Percentiles rank a stretch among this genome's conserved stretches.
Conservation (phyloP, 805 yeast genomes). For the Candida dendrica region DNA sequence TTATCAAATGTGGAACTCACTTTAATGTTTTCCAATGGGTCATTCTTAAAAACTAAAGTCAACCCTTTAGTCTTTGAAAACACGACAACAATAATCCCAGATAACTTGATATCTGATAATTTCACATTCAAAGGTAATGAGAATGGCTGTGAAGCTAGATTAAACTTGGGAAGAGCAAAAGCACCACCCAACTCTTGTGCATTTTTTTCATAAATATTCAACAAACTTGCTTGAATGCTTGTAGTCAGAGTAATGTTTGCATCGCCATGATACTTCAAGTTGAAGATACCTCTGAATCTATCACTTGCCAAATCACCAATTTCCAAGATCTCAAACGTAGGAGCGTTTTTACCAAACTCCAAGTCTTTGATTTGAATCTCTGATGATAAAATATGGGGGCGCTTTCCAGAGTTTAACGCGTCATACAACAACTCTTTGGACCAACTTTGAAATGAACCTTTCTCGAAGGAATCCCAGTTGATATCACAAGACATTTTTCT, state of each 20-base stretch:
- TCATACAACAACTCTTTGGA: constrained; percentile 60
- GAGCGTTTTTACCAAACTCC: constrained; percentile 68
- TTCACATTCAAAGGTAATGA: constrained; percentile 75
- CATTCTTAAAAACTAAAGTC: constrained; percentile 82
- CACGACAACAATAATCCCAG: constrained; percentile 80
- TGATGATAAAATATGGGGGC: constrained; percentile 66
- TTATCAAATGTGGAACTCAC: constrained; percentile 85
- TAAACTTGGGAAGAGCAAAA: constrained; percentile 63
- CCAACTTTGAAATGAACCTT: constrained; percentile 54
- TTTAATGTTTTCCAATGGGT: constrained; percentile 76
- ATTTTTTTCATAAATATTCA: constrained; percentile 48
- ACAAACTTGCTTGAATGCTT: constrained; percentile 77
- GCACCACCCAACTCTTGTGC: constrained; percentile 25
- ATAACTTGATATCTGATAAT: constrained; percentile 60
- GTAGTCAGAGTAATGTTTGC: constrained; percentile 70
- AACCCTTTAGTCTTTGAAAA: constrained; percentile 77
- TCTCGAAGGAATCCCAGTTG: constrained; percentile 69
- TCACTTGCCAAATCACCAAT: constrained; percentile 76
- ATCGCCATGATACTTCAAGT: constrained; percentile 68
- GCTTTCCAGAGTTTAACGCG: constrained; percentile 66
- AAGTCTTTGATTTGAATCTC: constrained; percentile 61
- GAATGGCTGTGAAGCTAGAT: constrained; percentile 58
- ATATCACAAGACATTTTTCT: constrained; percentile 64
- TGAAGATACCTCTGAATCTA: constrained; percentile 75
- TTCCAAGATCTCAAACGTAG: constrained; percentile 70